These are phyloP conservation scores for Fusarium devonianum DNA, from an alignment of 2,329 filamentous ascomycete species.

Conservation along the genomic window DNA sequence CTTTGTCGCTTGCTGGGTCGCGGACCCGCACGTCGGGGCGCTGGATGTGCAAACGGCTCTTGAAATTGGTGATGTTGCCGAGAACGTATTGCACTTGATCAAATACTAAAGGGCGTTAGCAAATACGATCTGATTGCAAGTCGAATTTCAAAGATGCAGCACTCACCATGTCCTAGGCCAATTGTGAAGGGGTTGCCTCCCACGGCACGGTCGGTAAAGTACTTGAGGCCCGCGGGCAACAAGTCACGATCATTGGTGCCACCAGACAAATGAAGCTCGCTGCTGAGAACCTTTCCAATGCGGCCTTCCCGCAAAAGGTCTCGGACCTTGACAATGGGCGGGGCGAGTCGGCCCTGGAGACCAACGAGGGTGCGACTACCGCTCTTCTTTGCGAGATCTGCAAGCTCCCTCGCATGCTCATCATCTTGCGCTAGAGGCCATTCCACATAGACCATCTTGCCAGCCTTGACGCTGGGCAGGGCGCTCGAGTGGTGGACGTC, in stretches of 20 bases:
- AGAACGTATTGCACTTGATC: conserved; percentile 55
- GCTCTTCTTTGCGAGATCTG: conserved; percentile 43
- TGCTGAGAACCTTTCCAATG: conserved; percentile 62
- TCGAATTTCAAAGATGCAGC: neutral
- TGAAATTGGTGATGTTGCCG: conserved; percentile 52
- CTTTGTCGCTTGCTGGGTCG: conserved; percentile 41
- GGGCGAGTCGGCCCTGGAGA: conserved; percentile 58
- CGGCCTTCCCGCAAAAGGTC: conserved; percentile 53
- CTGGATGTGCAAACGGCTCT: conserved; percentile 55
- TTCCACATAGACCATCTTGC: conserved; percentile 63
- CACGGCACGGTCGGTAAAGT: conserved; percentile 56
- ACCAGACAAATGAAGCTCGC: conserved; percentile 51
- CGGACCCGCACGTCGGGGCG: conserved; percentile 49
- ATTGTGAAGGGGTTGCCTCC: conserved; percentile 56
- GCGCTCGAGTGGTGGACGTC: conserved; percentile 58
- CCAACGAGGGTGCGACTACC: conserved; percentile 55
- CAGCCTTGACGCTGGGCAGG: conserved; percentile 56
- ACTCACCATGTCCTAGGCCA: conserved; percentile 51
- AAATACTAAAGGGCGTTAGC: conserved; percentile 46
- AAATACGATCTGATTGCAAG: rapidly evolving
- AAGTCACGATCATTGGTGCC: conserved; percentile 46
- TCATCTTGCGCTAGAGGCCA: conserved; percentile 63
- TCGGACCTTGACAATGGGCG: conserved; percentile 53
- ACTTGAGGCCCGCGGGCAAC: conserved; percentile 49
- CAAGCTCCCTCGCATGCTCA: conserved; percentile 52